Evolutionary conservation across 305 asterid species (phyloP).

Genomic region (Striga hermonthica): DNA sequence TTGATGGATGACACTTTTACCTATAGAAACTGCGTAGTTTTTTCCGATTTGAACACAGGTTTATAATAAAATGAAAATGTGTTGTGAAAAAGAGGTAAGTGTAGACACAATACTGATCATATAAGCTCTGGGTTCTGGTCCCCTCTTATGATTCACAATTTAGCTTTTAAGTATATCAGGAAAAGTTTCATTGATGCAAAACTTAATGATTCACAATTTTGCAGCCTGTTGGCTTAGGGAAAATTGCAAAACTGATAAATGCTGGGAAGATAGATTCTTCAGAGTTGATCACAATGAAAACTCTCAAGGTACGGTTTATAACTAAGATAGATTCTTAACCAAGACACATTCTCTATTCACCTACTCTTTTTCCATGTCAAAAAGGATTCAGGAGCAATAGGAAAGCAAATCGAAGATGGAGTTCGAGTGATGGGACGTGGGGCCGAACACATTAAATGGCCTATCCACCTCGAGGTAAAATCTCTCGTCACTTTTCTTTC

Average conservation of each 20-base stretch:
- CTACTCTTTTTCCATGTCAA: conserved; percentile 22
- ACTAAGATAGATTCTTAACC: conserved; percentile 1
- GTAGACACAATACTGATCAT: too few relatives aligned
- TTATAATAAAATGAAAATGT: neutral
- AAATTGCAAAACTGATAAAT: conserved; percentile 87
- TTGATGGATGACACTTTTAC: too few relatives aligned
- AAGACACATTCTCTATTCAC: conserved; percentile 11
- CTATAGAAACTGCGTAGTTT: too few relatives aligned
- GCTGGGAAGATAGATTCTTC: conserved; percentile 96
- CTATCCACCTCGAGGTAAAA: conserved; percentile 90
- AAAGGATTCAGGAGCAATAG: conserved; percentile 84
- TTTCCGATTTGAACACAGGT: neutral
- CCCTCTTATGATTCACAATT: too few relatives aligned
- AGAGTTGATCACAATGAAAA: conserved; percentile 94
- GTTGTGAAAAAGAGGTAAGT: too few relatives aligned
- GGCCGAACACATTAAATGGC: conserved; percentile 71
- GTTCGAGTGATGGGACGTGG: conserved; percentile 96
- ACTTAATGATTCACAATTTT: conserved; percentile 2
- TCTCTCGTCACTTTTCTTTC: too few relatives aligned
- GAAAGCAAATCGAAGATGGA: conserved; percentile 89
- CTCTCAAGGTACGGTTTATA: conserved; percentile 57
- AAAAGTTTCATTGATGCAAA: too few relatives aligned
- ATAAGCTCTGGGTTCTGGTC: too few relatives aligned
- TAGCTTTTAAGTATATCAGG: too few relatives aligned
- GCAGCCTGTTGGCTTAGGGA: conserved; percentile 97